These are phyloP conservation scores for Astragalus membranaceus DNA, from an alignment of 306 rosid species.

Conservation along the genomic window DNA sequence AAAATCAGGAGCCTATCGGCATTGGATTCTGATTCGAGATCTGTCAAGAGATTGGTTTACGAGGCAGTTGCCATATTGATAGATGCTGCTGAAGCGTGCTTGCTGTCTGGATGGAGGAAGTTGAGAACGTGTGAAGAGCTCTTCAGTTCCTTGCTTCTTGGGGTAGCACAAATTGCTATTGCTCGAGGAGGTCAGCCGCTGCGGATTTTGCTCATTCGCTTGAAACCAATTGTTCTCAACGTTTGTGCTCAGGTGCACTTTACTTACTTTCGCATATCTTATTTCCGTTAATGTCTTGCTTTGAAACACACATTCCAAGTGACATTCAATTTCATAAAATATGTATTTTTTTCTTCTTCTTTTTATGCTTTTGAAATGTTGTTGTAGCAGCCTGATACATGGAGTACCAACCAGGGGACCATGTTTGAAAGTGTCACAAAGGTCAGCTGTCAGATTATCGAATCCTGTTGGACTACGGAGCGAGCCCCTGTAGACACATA, in stretches of 20 bases:
- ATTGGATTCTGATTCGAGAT: conserved; percentile 69
- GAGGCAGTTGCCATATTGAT: conserved; percentile 88
- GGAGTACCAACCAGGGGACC: conserved; percentile 80
- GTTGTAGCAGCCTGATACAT: conserved; percentile 68
- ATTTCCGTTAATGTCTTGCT: background rate
- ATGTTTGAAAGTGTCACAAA: conserved; percentile 86
- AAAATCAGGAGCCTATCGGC: conserved; percentile 59
- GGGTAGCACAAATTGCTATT: conserved; percentile 75
- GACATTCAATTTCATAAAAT: conserved; percentile 3
- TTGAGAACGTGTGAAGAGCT: conserved; percentile 86
- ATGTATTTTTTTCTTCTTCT: background rate
- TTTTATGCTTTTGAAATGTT: conserved; percentile 14
- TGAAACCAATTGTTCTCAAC: conserved; percentile 80
- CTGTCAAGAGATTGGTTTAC: conserved; percentile 74
- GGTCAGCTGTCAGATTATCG: conserved; percentile 78
- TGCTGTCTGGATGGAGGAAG: conserved; percentile 90
- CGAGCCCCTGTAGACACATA: conserved; percentile 96
- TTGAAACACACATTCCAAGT: conserved; percentile 10
- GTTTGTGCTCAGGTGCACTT: conserved; percentile 81
- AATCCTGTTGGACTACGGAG: conserved; percentile 95
- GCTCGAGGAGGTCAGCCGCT: conserved; percentile 88
- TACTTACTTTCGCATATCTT: conserved; percentile 10
- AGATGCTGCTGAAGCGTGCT: conserved; percentile 95
- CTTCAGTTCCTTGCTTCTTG: conserved; percentile 67
- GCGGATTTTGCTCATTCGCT: conserved; percentile 89